Conservation (phyloP, 202 grass and related monocot species). For the Eragrostis tef region DNA sequence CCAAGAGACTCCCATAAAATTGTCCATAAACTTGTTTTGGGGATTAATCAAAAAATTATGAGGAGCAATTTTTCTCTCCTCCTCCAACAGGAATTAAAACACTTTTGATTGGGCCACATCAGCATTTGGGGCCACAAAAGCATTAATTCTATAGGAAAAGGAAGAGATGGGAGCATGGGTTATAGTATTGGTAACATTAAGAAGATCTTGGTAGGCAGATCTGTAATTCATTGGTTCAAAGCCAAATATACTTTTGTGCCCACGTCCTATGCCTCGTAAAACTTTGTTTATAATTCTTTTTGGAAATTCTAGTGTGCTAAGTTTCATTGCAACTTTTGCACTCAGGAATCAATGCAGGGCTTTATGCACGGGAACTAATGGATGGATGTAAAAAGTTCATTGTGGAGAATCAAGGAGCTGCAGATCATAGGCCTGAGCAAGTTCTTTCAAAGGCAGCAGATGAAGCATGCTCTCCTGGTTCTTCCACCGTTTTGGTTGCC, state of each 20-base stretch:
- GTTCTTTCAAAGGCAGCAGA: constrained; percentile 72
- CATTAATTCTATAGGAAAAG: no score
- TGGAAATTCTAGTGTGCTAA: background rate
- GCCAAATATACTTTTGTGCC: background rate
- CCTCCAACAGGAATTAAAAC: no score
- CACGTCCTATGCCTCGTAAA: background rate
- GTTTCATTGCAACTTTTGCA: constrained; percentile 23
- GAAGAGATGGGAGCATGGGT: no score
- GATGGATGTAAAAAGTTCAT: constrained; percentile 64
- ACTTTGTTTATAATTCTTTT: background rate
- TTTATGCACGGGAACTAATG: constrained; percentile 88
- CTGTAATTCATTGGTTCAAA: background rate
- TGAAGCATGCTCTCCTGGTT: constrained; percentile 75
- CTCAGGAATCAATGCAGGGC: constrained; percentile 78
- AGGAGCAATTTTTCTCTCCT: no score
- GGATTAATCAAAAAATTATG: no score
- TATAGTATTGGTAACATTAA: background rate
- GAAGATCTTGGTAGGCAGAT: background rate
- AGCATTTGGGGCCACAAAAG: no score
- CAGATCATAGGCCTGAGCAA: constrained; percentile 56
- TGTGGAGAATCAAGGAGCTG: constrained; percentile 44
- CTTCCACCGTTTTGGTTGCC: constrained; percentile 88
- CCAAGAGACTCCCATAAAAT: no score
- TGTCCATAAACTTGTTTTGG: no score
- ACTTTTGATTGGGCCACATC: no score